Evolutionary conservation across 2,329 filamentous ascomycete species (phyloP).

Genomic region (Cyphellophora europaea): DNA sequence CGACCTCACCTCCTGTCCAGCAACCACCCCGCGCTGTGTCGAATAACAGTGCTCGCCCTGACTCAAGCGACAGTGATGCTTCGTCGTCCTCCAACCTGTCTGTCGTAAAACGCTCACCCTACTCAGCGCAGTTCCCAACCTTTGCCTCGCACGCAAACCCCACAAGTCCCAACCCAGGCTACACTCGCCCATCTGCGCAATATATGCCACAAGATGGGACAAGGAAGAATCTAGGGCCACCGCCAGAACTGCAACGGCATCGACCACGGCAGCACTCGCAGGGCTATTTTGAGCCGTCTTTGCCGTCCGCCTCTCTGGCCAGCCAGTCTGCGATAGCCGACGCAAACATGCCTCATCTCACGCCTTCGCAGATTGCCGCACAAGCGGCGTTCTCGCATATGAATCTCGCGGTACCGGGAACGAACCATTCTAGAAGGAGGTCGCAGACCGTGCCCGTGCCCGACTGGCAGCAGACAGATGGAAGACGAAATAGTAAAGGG

Average conservation of each 20-base stretch:
- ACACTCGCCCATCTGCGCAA: slow-evolving; percentile 25
- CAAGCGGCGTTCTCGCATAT: slow-evolving; percentile 55
- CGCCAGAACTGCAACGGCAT: slow-evolving; percentile 29
- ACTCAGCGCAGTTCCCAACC: slow-evolving; percentile 23
- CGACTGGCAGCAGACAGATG: slow-evolving; percentile 23
- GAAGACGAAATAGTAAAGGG: slow-evolving; percentile 24
- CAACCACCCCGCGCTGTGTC: slow-evolving; percentile 15
- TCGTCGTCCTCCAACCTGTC: slow-evolving; percentile 36
- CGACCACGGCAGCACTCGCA: slow-evolving; percentile 48
- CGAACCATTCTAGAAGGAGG: slow-evolving; percentile 40
- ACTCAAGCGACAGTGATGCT: slow-evolving; percentile 37
- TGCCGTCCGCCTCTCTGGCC: slow-evolving; percentile 43
- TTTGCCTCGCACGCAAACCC: slow-evolving; percentile 23
- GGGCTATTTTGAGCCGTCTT: slow-evolving; percentile 58
- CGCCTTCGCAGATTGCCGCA: slow-evolving; percentile 55
- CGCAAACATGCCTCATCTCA: slow-evolving; percentile 36
- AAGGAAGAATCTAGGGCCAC: slow-evolving; percentile 22
- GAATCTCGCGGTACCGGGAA: slow-evolving; percentile 21
- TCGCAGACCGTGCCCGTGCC: slow-evolving; percentile 41
- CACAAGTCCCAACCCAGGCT: slow-evolving; percentile 20
- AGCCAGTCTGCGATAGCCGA: slow-evolving; percentile 20
- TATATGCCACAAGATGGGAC: slow-evolving; percentile 30
- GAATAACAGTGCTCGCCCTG: slow-evolving; percentile 24
- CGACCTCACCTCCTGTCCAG: slow-evolving; percentile 9
- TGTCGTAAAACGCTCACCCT: slow-evolving; percentile 28